These are phyloP conservation scores for Moesziomyces globuligerus DNA, from an alignment of 1,284 basidiomycete genomes.

Conservation along the genomic window DNA sequence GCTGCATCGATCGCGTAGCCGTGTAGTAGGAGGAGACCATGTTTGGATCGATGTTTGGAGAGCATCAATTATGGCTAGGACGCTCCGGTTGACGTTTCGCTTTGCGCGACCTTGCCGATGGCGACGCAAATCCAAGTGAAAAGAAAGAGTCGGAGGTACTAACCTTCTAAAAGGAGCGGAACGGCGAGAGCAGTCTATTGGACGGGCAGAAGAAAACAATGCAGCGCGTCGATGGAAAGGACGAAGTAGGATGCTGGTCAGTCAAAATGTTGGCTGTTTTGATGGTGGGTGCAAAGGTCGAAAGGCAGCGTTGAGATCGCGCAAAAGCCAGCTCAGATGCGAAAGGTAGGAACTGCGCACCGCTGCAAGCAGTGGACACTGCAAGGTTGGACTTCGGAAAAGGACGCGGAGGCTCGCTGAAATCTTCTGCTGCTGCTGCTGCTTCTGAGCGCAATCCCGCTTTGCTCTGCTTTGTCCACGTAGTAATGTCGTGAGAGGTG, in stretches of 20 bases:
- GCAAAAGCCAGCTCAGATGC: neutral
- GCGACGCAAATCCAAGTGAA: neutral
- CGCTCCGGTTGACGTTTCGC: too few species aligned
- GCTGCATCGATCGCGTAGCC: too few species aligned
- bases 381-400: neutral
- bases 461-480: constrained; percentile 1
- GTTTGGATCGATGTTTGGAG: too few species aligned
- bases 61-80: too few species aligned
- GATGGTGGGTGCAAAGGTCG: constrained; percentile 2
- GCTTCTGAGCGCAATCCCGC: constrained; percentile 1
- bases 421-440: neutral
- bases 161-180: constrained; percentile 45
- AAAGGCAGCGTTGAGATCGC: neutral
- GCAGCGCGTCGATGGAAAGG: constrained; percentile 4
- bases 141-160: constrained; percentile 3
- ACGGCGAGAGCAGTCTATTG: constrained; percentile 26
- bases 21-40: too few species aligned
- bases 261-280: constrained; percentile 1
- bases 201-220: constrained; percentile 1
- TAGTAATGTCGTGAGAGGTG: neutral
- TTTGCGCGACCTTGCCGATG: neutral
- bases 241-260: constrained; percentile 16
- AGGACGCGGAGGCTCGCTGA: neutral
- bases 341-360: constrained; percentile 1
- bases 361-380: neutral